These are phyloP conservation scores for Chimonanthus praecox DNA, from an alignment of 164 flowering plant genomes.

Conservation along the genomic window DNA sequence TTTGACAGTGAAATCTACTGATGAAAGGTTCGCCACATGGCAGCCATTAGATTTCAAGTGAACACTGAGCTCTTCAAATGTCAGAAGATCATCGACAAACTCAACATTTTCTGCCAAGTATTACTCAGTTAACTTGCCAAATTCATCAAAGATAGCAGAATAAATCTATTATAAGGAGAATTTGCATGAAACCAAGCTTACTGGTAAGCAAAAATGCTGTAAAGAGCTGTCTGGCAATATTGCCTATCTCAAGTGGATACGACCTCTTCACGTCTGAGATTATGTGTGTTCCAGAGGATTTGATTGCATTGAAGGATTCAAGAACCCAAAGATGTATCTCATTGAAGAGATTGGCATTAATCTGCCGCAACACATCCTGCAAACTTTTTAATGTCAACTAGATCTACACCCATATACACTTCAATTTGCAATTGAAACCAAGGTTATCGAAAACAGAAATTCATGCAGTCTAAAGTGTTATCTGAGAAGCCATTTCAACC, in stretches of 20 bases:
- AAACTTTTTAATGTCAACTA: neutral
- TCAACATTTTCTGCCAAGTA: constrained; percentile 69
- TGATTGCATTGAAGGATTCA: constrained; percentile 47
- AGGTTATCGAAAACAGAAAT: too few species aligned
- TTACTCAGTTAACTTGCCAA: neutral
- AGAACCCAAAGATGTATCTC: constrained; percentile 60
- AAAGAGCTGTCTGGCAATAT: constrained; percentile 40
- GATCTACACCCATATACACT: too few species aligned
- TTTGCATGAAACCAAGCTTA: constrained; percentile 24
- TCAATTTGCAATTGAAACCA: too few species aligned
- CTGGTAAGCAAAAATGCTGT: constrained; percentile 68
- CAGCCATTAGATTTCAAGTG: constrained; percentile 64
- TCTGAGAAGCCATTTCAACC: neutral
- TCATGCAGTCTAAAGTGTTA: too few species aligned
- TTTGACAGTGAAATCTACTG: constrained; percentile 57
- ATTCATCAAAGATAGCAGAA: neutral
- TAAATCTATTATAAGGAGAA: neutral
- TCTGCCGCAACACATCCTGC: constrained; percentile 58
- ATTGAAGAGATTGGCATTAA: constrained; percentile 41
- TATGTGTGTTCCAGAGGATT: constrained; percentile 25
- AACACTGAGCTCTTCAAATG: constrained; percentile 71
- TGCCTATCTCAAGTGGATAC: constrained; percentile 44
- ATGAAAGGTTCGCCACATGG: constrained; percentile 80
- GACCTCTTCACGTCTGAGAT: constrained; percentile 28
- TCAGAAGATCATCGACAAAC: constrained; percentile 82